phyloP scores from a whole-genome alignment of 768 basidiomycete species.

The Boletus barrowsii region DNA sequence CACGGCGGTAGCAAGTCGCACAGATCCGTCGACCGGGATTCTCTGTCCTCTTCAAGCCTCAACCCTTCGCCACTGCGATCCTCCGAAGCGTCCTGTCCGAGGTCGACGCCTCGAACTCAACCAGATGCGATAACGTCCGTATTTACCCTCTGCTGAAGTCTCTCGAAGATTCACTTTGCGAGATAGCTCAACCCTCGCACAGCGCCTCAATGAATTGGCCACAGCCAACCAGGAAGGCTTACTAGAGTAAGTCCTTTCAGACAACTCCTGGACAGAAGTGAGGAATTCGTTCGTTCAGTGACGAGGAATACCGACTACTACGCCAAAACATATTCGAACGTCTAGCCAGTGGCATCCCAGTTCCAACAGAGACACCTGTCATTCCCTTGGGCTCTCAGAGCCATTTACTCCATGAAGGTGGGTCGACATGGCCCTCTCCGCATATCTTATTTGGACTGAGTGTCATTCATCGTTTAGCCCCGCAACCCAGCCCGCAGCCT shows the following conservation, averaged over 20 bases:
- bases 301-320: conserved; percentile 82
- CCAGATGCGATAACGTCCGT: conserved; percentile 59
- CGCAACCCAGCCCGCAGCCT: conserved; percentile 15
- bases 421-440: neutral
- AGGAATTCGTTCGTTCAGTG: conserved; percentile 40
- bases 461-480: conserved; percentile 7
- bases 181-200: conserved; percentile 68
- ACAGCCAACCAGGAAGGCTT: conserved; percentile 77
- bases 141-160: conserved; percentile 9
- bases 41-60: conserved; percentile 12
- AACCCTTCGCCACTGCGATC: conserved; percentile 20
- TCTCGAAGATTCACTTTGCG: conserved; percentile 12
- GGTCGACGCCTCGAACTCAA: conserved; percentile 26
- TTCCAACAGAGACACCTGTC: conserved; percentile 62
- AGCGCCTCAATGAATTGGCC: conserved; percentile 78
- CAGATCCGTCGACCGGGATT: conserved; percentile 18
- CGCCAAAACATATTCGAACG: conserved; percentile 84
- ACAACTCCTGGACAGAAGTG: neutral
- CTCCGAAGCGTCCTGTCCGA: conserved; percentile 22
- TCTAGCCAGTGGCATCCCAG: conserved; percentile 52
- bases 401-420: conserved; percentile 22
- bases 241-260: conserved; percentile 51
- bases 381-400: conserved; percentile 49
- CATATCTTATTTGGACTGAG: conserved; percentile 3
- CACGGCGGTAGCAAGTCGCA: conserved; percentile 19